Evolutionary conservation across 495 filamentous ascomycete species (phyloP).

Genomic region (Neurospora terricola): DNA sequence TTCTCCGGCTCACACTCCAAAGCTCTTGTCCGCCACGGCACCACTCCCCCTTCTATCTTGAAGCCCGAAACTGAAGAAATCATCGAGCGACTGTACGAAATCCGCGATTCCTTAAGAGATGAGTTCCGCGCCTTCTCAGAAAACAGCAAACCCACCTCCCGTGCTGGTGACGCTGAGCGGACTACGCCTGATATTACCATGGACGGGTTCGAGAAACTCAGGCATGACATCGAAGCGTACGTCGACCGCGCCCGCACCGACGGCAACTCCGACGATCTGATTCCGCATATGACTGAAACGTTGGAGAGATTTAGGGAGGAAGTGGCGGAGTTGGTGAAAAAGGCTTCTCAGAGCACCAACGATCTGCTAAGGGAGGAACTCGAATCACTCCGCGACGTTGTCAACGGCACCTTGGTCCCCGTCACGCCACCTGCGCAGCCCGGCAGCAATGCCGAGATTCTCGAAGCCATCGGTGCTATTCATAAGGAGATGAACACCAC

Average conservation of each 20-base stretch:
- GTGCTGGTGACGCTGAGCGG: constrained; percentile 65
- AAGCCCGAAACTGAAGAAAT: constrained; percentile 1
- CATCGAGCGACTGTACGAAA: constrained; percentile 54
- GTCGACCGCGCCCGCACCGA: constrained; percentile 48
- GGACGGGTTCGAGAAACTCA: constrained; percentile 71
- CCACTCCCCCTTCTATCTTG: constrained; percentile 2
- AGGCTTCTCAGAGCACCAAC: constrained; percentile 36
- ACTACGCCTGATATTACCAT: constrained; percentile 68
- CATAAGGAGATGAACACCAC: constrained; percentile 46
- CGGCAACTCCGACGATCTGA: constrained; percentile 67
- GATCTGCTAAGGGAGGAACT: constrained; percentile 69
- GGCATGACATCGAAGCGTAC: constrained; percentile 72
- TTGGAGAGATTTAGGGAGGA: constrained; percentile 67
- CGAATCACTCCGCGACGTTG: constrained; percentile 62
- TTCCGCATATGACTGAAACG: constrained; percentile 60
- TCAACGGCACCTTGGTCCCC: constrained; percentile 59
- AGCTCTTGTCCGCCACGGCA: constrained; percentile 4
- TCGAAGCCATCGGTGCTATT: constrained; percentile 57
- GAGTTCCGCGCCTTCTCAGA: constrained; percentile 51
- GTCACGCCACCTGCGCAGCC: constrained; percentile 31
- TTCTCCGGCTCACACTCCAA: background rate
- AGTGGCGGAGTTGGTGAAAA: constrained; percentile 43
- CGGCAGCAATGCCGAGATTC: constrained; percentile 43
- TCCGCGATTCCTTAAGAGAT: constrained; percentile 60
- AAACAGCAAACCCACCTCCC: constrained; percentile 64